Base-by-base conservation (phyloP, 257 asterid species). In the Asclepias syriaca region DNA sequence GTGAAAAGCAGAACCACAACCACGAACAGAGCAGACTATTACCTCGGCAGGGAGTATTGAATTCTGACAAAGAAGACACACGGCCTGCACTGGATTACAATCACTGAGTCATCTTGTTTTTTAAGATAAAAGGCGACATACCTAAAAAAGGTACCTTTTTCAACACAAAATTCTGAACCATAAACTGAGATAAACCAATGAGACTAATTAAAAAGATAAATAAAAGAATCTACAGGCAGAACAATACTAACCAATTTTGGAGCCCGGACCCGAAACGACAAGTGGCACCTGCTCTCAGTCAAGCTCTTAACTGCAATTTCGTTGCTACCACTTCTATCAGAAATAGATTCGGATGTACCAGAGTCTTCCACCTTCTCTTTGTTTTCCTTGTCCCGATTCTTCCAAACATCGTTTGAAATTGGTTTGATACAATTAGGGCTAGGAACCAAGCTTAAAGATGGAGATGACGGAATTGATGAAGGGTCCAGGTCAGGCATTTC, bases 1-100 rank as follows among this genome's bases (percentile, higher is more conserved):
- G 88, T 93, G 98, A 82, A 83, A 91, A 71, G 81, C 83, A 46
- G 82, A 73, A 60, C 24, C 80, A 78, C 98, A 93, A 65, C 89
- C 86, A 19, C 85, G 88, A 79, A 89, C 84, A 61, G 90, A 69
- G 82, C 98, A 93, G 34, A 16, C 45, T 67, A 85, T 71, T 81
- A 80, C 82, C 81, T 89, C 90, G 58, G 81, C 77, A 0, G 81
- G 92, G 69, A 79, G 76, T 69, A 91, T 81, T 61, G 43, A 81
- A 65, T 70, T 82, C 75, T 68, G 88, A 82, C 98, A 93, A 73
- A 84, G 84, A 75, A 84, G 78, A 69, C 98, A 93, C 61, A 82
- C 87, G 69, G 74, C 87, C 98, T 89, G 87, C 78, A 77, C 81
- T 50, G 45, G 53, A 60, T 65, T 53, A 74, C 68, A 19, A 64